Evolutionary conservation across 2,329 filamentous ascomycete genomes (phyloP), one percentile per base, ranked within the genome.

Genomic region (Nannizziopsis barbatae): DNA sequence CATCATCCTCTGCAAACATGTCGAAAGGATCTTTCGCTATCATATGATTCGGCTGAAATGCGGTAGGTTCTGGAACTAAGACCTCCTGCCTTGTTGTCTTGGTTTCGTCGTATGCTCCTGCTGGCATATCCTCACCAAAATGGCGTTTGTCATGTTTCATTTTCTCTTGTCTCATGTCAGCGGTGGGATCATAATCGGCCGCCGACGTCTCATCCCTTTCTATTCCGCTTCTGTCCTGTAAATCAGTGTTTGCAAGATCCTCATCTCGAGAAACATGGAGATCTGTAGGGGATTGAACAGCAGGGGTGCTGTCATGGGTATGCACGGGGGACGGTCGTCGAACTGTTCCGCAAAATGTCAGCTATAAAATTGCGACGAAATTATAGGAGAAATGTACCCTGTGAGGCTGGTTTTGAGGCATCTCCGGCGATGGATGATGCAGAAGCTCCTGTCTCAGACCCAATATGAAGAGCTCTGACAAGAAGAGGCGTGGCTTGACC

Each of bases 101-200:
- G 2, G 73, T 76, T 60, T 83, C 78, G 54, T 77, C 74, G 56
- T 82, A 80, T 20, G 73, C 71, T 44, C 70, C 68, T 12, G 77
- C 73, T 2, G 72, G 66, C 44, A 77, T 59, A 35, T 77, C 74
- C 33, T 74, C 72, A 49, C 77, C 75, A 45, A 75, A 74, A 52
- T 79, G 74, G 51, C 81, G 76, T 57, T 79, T 73, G 55, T 81
- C 80, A 58, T 85, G 80, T 49, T 83, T 79, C 51, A 79, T 74
- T 58, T 80, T 79, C 57, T 95, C 88, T 64, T 93, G 86, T 62
- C 83, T 75, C 84, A 90, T 92, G 61, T 95, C 89, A 56, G 81
- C 74, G 1, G 82, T 92, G 1, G 89, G 89, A 60, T 95, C 86
- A 62, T 95, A 95, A 64, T 95, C 86, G 51, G 87, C 88, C 40